Percentiles rank a stretch among this genome's conserved stretches.
phyloP scores from a whole-genome alignment of 1,139 yeast genomes.

The Taphrina confusa region DNA sequence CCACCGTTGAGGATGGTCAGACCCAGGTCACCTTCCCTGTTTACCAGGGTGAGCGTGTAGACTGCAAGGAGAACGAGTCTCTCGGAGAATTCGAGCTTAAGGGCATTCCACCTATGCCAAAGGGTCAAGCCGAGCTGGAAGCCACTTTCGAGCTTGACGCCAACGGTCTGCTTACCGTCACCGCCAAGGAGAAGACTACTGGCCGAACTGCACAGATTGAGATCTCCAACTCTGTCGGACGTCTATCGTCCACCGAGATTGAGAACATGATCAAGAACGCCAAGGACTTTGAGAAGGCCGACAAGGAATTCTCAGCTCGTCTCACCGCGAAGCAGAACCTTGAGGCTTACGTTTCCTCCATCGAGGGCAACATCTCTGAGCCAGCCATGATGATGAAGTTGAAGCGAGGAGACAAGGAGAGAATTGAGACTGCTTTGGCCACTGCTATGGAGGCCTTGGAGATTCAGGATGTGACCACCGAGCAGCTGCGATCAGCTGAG shows the following conservation, averaged over 20 bases:
- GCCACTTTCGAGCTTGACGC: slow-evolving; percentile 99
- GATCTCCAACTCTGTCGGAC: slow-evolving; percentile 99
- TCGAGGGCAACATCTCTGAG: slow-evolving; percentile 95
- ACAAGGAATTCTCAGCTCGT: slow-evolving; percentile 99
- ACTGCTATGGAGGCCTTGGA: slow-evolving; percentile 98
- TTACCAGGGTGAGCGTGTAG: slow-evolving; percentile 99
- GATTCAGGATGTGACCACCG: slow-evolving; percentile 94
- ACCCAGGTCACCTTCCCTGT: slow-evolving; percentile 99
- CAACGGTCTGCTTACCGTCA: slow-evolving; percentile 99
- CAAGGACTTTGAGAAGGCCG: slow-evolving; percentile 97
- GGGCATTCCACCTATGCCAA: slow-evolving; percentile 98
- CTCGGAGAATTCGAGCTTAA: slow-evolving; percentile 99
- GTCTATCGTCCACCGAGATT: slow-evolving; percentile 95
- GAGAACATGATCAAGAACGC: slow-evolving; percentile 99
- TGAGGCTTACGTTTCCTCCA: slow-evolving; percentile 97
- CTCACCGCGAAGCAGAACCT: slow-evolving; percentile 99
- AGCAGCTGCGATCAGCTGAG: slow-evolving; percentile 99
- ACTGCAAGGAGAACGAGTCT: slow-evolving; percentile 98
- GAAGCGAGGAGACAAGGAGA: slow-evolving; percentile 97
- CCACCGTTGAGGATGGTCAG: slow-evolving; percentile 99
- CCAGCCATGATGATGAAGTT: slow-evolving; percentile 97
- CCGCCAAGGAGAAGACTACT: slow-evolving; percentile 98
- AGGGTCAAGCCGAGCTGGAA: slow-evolving; percentile 99
- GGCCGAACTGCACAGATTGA: slow-evolving; percentile 99
- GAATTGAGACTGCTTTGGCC: slow-evolving; percentile 96